Base-by-base conservation (phyloP, 805 yeast species). In the Saturnispora saitoi region DNA sequence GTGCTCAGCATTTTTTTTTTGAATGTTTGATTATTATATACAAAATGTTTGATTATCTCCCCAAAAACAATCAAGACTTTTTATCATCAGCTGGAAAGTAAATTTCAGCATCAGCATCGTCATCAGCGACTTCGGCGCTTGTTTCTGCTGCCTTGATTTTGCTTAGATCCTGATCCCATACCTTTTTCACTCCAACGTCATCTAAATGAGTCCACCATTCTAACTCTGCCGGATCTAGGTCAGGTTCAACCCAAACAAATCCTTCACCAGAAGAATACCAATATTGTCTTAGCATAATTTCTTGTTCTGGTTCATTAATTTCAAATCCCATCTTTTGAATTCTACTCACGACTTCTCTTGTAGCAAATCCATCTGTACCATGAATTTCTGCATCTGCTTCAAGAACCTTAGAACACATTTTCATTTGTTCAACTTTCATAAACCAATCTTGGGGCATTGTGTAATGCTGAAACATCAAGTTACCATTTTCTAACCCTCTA, bases 221-320 rank as follows among this genome's bases (percentile, higher is more conserved):
- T 15, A 80, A 53, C 19, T 81, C 88, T 0, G 93, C 95, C 0
- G 95, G 95, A 59, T 87, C 95, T 59, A 83, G 84, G 60, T 86
- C 95, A 0, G 95, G 95, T 59, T 86, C 95, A 11, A 77, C 82
- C 95, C 95, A 86, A 51, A 82, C 86, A 59, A 85, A 86, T 12
- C 88, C 89, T 48, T 83, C 90, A 29, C 95, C 95, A 7, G 87
- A 86, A 38, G 83, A 74, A 60, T 86, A 78, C 95, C 95, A 86
- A 66, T 86, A 86, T 56, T 88, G 95, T 59, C 86, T 84, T 55
- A 86, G 57, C 69, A 79, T 71, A 42, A 77, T 60, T 51, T 86
- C 95, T 51, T 78, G 82, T 48, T 80, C 78, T 42, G 83, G 79
- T 55, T 78, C 77, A 58, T 69, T 70, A 12, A 71, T 63, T 4